Percentiles rank a stretch among this genome's conserved stretches.
Evolutionary conservation across 768 basidiomycete genomes (phyloP).

Genomic region (Calvatia gigantea): DNA sequence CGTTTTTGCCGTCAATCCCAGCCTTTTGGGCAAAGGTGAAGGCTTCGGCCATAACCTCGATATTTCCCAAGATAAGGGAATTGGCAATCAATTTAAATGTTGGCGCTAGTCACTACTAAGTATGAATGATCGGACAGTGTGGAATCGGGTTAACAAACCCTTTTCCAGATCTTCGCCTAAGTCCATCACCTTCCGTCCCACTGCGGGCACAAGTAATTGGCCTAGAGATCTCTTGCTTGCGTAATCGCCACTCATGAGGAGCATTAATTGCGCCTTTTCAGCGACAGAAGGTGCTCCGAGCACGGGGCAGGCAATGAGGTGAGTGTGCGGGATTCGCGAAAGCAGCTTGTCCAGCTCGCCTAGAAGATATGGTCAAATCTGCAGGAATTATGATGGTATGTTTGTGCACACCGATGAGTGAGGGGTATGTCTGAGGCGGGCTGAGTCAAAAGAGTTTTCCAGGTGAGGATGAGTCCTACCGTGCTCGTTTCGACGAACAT

Average conservation of each 20-base stretch:
- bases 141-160: conserved; percentile 33
- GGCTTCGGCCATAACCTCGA: conserved; percentile 80
- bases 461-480: conserved; percentile 35
- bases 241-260: conserved; percentile 80
- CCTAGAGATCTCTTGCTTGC: conserved; percentile 78
- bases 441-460: background rate
- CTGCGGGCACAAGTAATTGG: conserved; percentile 73
- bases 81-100: conserved; percentile 81
- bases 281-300: conserved; percentile 72
- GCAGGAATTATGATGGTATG: background rate
- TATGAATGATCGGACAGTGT: background rate
- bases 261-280: conserved; percentile 58
- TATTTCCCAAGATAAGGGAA: conserved; percentile 67
- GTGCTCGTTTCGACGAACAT: conserved; percentile 88
- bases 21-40: conserved; percentile 83
- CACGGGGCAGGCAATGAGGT: conserved; percentile 74
- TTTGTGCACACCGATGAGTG: conserved; percentile 37
- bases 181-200: conserved; percentile 76
- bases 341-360: conserved; percentile 67
- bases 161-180: conserved; percentile 85
- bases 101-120: conserved; percentile 38
- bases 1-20: conserved; percentile 65
- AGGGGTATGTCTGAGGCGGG: conserved; percentile 47
- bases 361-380: background rate
- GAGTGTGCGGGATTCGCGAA: conserved; percentile 52